phyloP scores from a whole-genome alignment of 176 grass and related monocot genomes.

The Eleusine indica region DNA sequence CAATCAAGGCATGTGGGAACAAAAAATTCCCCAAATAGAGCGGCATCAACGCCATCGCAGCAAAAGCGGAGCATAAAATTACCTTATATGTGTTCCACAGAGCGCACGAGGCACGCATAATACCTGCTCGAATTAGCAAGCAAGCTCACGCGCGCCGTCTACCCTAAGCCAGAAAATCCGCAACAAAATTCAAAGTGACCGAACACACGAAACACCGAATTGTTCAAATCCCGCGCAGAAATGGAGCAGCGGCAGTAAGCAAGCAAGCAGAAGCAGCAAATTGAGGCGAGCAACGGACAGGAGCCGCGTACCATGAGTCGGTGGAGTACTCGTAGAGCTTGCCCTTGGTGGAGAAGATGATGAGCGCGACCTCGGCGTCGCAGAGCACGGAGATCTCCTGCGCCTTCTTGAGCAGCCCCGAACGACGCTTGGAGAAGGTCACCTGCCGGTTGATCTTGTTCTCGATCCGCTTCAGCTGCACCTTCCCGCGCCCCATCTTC shows the following conservation, averaged over 20 bases:
- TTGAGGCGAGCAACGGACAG: neutral
- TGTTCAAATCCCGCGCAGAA: constrained; percentile 4
- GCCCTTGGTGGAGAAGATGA: constrained; percentile 92
- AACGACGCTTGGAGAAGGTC: constrained; percentile 87
- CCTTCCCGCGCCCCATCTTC: constrained; percentile 86
- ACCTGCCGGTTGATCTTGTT: constrained; percentile 96
- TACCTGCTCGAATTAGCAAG: neutral
- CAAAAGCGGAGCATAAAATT: constrained; percentile 51
- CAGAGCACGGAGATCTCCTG: constrained; percentile 95
- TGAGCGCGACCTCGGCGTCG: constrained; percentile 85
- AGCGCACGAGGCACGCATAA: neutral
- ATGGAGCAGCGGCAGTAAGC: neutral
- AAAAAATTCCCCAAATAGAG: constrained; percentile 29
- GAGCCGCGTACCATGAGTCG: constrained; percentile 49
- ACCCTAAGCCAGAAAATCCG: neutral
- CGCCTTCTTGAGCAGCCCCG: constrained; percentile 91
- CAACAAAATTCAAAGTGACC: neutral
- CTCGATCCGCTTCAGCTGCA: constrained; percentile 96
- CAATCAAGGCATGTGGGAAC: constrained; percentile 14
- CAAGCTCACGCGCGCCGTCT: neutral
- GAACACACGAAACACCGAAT: neutral
- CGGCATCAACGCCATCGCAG: neutral
- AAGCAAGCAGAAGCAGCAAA: neutral
- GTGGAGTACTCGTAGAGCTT: constrained; percentile 95
- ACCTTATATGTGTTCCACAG: neutral